Evolutionary conservation across 208 protist genomes (phyloP).

Genomic region (Lotmaria passim): DNA sequence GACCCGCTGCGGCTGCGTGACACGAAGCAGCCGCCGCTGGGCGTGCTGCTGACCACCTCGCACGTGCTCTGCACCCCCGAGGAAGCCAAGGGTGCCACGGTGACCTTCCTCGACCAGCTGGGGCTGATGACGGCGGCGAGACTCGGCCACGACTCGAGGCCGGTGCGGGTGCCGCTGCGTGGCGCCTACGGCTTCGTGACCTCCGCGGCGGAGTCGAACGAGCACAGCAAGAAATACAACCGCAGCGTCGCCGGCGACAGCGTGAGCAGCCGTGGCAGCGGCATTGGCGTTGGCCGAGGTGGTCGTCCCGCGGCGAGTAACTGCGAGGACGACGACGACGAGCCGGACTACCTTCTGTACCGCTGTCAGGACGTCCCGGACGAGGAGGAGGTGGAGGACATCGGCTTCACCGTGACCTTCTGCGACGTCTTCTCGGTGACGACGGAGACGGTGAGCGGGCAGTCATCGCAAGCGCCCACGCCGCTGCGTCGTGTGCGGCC

Average conservation of each 20-base stretch:
- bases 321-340: not conserved
- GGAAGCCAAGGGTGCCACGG: conserved; percentile 29
- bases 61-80: conserved; percentile 60
- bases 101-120: conserved; percentile 82
- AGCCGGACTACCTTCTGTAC: conserved; percentile 27
- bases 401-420: conserved; percentile 79
- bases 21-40: conserved; percentile 23
- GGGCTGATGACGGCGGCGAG: conserved; percentile 62
- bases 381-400: conserved; percentile 47
- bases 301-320: too few relatives aligned
- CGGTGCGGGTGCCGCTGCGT: conserved; percentile 55
- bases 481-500: not conserved
- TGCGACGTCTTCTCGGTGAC: conserved; percentile 54
- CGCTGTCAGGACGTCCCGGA: conserved; percentile 25
- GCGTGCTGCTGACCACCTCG: conserved; percentile 81
- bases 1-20: not conserved
- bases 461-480: conserved; percentile 3
- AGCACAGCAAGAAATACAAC: conserved; percentile 14
- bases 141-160: conserved; percentile 48
- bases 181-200: conserved; percentile 66
- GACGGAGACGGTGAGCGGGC: not conserved
- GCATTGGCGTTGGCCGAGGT: too few relatives aligned
- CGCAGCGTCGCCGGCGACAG: not conserved
- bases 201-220: conserved; percentile 33
- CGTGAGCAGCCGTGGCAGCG: not conserved